Conservation (phyloP, 2,329 filamentous ascomycete genomes). For the Diaporthe destruens region DNA sequence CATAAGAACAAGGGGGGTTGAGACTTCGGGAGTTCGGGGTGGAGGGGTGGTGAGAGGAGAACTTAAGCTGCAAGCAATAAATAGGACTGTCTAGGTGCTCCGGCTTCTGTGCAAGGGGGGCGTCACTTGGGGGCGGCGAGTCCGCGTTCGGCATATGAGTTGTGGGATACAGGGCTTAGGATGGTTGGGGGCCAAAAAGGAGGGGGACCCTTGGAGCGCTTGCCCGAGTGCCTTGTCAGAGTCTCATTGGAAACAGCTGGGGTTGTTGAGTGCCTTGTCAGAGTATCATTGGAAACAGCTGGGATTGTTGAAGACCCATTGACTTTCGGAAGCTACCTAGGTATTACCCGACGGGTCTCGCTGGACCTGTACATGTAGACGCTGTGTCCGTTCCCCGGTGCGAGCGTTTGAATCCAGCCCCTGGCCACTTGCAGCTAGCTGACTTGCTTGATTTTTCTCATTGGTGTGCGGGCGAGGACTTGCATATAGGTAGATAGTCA, state of each 20-base stretch:
- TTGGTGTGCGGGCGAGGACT: neutral
- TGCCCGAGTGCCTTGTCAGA: neutral
- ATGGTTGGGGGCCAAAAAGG: conserved; percentile 8
- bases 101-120: neutral
- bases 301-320: neutral
- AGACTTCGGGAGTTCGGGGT: conserved; percentile 14
- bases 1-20: neutral
- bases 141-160: conserved; percentile 20
- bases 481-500: conserved; percentile 29
- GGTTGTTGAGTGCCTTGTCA: neutral
- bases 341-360: neutral
- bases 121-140: neutral
- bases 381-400: neutral
- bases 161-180: neutral
- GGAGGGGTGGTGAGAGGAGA: neutral
- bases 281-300: conserved; percentile 5
- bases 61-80: neutral
- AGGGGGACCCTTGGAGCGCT: conserved; percentile 1
- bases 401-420: neutral
- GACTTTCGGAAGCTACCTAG: conserved; percentile 10
- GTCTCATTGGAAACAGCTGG: conserved; percentile 7
- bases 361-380: too few species aligned
- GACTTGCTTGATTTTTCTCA: neutral
- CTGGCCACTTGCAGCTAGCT: too few species aligned
- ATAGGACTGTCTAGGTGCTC: neutral